These are phyloP conservation scores for Quercus berberidifolia DNA, from an alignment of 306 rosid species.

Conservation along the genomic window DNA sequence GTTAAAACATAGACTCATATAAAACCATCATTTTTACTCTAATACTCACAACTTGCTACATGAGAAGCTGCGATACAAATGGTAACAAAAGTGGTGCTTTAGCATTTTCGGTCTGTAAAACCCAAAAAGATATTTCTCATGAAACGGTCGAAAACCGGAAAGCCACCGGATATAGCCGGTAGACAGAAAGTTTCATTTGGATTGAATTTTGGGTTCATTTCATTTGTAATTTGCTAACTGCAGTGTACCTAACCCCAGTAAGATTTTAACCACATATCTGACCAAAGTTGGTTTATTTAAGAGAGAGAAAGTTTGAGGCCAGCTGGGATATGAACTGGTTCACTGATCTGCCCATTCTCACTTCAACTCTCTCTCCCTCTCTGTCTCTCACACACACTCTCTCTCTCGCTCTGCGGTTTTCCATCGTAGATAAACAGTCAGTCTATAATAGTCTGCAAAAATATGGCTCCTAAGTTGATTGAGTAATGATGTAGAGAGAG, in stretches of 20 bases:
- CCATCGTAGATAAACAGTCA: conserved; percentile 29
- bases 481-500: conserved; percentile 44
- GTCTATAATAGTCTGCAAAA: not conserved
- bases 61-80: too few relatives aligned
- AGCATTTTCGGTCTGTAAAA: too few relatives aligned
- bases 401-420: not conserved
- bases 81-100: too few relatives aligned
- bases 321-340: conserved; percentile 50
- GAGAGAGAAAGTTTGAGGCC: conserved; percentile 19
- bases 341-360: conserved; percentile 22
- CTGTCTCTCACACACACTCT: not conserved
- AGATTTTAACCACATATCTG: conserved; percentile 43
- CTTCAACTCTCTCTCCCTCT: not conserved
- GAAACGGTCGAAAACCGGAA: conserved; percentile 48
- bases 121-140: not conserved
- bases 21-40: accelerated
- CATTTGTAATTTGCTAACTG: conserved; percentile 23
- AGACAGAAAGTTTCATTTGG: conserved; percentile 40
- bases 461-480: conserved; percentile 13
- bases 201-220: conserved; percentile 59
- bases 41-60: too few relatives aligned
- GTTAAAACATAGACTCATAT: accelerated
- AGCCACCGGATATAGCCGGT: conserved; percentile 35
- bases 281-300: conserved; percentile 56
- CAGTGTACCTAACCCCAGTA: conserved; percentile 57